A percentile compares a stretch with the other conserved stretches of the same genome.
Evolutionary conservation across 371 early-diverging fungal species (phyloP).

Genomic region (Mortierella sp.): DNA sequence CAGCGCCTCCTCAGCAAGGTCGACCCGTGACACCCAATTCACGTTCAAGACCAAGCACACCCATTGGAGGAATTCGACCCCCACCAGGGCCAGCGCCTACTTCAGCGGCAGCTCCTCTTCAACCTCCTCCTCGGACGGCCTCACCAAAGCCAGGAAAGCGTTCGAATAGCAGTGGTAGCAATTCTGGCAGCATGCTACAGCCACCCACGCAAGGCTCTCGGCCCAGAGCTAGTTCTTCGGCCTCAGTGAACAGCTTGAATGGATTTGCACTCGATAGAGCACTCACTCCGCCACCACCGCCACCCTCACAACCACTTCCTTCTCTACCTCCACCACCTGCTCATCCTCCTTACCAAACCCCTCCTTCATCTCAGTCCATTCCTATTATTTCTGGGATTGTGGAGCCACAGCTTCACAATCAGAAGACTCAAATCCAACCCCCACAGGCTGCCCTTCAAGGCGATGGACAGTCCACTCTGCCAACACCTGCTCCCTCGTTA

Average conservation of each 20-base stretch:
- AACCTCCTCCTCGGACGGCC: conserved; percentile 8
- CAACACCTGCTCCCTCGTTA: conserved; percentile 21
- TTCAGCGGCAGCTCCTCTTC: neutral
- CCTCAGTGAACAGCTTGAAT: conserved; percentile 25
- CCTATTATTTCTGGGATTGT: neutral
- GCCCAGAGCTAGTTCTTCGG: conserved; percentile 40
- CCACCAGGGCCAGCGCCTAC: conserved; percentile 51
- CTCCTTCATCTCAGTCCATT: conserved; percentile 1
- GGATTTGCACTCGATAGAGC: conserved; percentile 32
- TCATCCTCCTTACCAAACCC: conserved; percentile 1
- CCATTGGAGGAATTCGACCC: conserved; percentile 31
- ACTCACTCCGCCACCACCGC: conserved; percentile 49
- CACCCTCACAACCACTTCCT: conserved; percentile 44
- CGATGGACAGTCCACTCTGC: conserved; percentile 11
- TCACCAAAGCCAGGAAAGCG: conserved; percentile 30
- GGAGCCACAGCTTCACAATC: conserved; percentile 1
- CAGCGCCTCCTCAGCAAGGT: neutral
- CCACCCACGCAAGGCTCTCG: conserved; percentile 21
- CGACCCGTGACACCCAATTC: conserved; percentile 23
- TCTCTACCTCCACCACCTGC: conserved; percentile 30
- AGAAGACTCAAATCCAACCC: conserved; percentile 3
- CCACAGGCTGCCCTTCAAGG: conserved; percentile 9
- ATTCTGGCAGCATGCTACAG: conserved; percentile 18
- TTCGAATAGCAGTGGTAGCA: conserved; percentile 1
- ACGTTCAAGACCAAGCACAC: conserved; percentile 29